Percentiles rank a stretch among this genome's conserved stretches.
phyloP scores from a whole-genome alignment of 352 stramenopile species.

The Stramenopiles sp. region DNA sequence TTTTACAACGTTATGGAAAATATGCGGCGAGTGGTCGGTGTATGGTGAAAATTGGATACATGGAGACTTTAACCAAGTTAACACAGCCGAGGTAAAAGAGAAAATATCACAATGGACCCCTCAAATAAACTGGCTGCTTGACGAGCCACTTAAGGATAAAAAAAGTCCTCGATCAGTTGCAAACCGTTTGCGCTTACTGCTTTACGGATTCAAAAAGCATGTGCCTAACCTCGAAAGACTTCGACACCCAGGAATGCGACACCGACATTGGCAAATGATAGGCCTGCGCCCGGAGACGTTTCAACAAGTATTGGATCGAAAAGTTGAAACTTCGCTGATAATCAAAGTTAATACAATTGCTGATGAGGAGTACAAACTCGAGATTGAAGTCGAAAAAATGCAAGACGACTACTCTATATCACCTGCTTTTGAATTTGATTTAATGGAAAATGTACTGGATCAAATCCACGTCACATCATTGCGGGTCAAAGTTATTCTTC shows the following conservation, averaged over 20 bases:
- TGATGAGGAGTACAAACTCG: neutral
- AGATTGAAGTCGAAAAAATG: neutral
- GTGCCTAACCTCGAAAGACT: neutral
- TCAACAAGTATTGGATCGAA: neutral
- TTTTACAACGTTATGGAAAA: neutral
- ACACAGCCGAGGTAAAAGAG: neutral
- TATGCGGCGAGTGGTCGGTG: neutral
- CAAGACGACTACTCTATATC: neutral
- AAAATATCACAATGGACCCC: neutral
- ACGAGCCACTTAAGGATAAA: neutral
- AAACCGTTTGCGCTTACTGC: neutral
- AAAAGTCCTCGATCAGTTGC: neutral
- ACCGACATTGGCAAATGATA: neutral
- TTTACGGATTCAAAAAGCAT: neutral
- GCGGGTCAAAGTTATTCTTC: neutral
- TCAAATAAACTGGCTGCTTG: neutral
- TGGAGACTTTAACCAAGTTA: neutral
- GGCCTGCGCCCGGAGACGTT: neutral
- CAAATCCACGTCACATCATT: neutral
- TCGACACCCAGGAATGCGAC: neutral
- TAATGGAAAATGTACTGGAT: neutral
- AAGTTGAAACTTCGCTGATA: neutral
- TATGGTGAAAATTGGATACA: neutral
- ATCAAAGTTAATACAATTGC: neutral
- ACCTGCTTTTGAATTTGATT: neutral